These are phyloP conservation scores for Lipomyces chichibuensis DNA, from an alignment of 805 yeast genomes.

Conservation along the genomic window DNA sequence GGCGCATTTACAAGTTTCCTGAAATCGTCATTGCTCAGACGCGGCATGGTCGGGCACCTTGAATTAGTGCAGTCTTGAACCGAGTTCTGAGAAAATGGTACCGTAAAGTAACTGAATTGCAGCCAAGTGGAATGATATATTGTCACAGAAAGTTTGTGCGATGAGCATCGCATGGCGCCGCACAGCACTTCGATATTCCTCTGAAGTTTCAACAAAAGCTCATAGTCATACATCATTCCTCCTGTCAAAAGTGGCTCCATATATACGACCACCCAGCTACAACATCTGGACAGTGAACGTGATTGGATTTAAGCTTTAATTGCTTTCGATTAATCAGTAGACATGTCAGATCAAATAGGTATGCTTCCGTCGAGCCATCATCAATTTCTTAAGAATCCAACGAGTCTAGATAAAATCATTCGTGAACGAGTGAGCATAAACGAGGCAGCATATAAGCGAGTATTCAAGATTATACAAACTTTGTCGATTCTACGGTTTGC, in stretches of 20 bases:
- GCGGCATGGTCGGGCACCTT: not conserved
- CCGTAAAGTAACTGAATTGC: not conserved
- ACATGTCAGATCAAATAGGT: slow-evolving; percentile 7
- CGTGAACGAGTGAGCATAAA: slow-evolving; percentile 22
- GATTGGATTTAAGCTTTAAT: too few species aligned
- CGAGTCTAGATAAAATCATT: slow-evolving; percentile 11
- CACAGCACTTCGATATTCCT: too few species aligned
- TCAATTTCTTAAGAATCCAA: not conserved
- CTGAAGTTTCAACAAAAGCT: too few species aligned
- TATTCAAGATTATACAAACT: slow-evolving; percentile 17
- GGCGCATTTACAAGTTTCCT: slow-evolving; percentile 15
- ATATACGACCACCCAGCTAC: not conserved
- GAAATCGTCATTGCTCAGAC: slow-evolving; percentile 28
- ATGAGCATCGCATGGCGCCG: not conserved
- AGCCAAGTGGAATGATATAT: not conserved
- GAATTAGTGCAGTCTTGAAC: not conserved
- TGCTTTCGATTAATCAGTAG: not conserved
- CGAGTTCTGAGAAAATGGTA: not conserved
- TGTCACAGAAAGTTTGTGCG: not conserved
- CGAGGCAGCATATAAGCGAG: slow-evolving; percentile 17
- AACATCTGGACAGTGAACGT: too few species aligned
- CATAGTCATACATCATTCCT: too few species aligned
- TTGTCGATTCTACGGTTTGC: slow-evolving; percentile 15
- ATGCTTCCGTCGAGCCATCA: not conserved
- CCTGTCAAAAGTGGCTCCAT: too few species aligned